phyloP scores from a whole-genome alignment of 768 basidiomycete species.

The Rickenella mellea region DNA sequence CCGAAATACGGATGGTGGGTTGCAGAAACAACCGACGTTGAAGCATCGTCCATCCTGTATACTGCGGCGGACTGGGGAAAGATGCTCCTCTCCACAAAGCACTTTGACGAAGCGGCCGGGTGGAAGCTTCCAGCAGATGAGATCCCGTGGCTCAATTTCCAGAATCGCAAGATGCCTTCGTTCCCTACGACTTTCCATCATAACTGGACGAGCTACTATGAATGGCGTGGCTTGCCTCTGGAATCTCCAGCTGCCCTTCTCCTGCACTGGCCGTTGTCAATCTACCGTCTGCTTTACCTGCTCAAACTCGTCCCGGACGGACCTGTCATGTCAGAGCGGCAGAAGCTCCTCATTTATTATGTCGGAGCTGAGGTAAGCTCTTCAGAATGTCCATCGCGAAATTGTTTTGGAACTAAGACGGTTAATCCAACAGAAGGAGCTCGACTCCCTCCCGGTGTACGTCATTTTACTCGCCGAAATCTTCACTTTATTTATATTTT shows the following conservation, averaged over 20 bases:
- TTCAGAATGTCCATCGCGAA: no score
- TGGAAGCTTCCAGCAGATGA: conserved; percentile 7
- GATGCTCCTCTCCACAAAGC: not conserved
- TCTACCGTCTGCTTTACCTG: conserved; percentile 28
- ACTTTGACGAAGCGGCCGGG: not conserved
- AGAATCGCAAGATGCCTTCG: no score
- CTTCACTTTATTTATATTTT: not conserved
- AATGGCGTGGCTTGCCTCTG: conserved; percentile 34
- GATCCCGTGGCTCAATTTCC: conserved; percentile 6
- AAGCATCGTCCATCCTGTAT: no score
- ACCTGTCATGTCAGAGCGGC: conserved; percentile 14
- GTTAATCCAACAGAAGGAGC: no score
- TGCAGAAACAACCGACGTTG: no score
- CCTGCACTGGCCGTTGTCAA: conserved; percentile 33
- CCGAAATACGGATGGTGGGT: conserved; percentile 31
- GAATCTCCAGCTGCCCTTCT: conserved; percentile 33
- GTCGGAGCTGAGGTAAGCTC: conserved; percentile 31
- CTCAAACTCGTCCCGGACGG: conserved; percentile 20
- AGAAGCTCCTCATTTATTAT: conserved; percentile 23
- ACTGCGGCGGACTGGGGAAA: conserved; percentile 5
- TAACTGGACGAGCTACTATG: conserved; percentile 37
- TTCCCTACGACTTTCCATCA: no score
- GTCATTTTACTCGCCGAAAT: conserved; percentile 8
- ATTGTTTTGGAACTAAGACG: no score
- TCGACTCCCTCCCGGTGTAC: conserved; percentile 30